Percentiles rank a stretch among this genome's conserved stretches.
Evolutionary conservation across 495 filamentous ascomycete species (phyloP).

Genomic region (Penicillium cataractarum): DNA sequence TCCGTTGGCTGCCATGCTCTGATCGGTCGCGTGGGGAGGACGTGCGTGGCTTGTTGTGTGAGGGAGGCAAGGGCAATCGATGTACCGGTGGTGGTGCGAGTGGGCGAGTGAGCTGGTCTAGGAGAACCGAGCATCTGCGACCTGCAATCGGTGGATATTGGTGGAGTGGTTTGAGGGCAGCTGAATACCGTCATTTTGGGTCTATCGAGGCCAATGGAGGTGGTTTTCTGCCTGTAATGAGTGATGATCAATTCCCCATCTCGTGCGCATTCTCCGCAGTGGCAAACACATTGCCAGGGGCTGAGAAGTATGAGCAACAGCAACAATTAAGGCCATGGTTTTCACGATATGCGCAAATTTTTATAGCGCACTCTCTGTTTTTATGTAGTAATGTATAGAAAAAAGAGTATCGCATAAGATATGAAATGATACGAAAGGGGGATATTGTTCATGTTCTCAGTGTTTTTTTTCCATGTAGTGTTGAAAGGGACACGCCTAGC

Average conservation of each 20-base stretch:
- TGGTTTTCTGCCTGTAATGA: neutral
- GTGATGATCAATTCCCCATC: conserved; percentile 2
- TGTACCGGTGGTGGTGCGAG: conserved; percentile 65
- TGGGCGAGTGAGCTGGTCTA: conserved; percentile 36
- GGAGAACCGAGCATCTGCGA: neutral
- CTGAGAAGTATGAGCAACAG: neutral
- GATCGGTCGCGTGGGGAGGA: conserved; percentile 64
- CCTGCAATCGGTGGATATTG: neutral
- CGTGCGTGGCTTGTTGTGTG: conserved; percentile 69
- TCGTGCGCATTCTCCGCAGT: neutral
- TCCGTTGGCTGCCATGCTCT: conserved; percentile 69
- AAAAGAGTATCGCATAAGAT: neutral
- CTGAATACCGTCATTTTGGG: neutral
- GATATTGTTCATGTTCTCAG: no score
- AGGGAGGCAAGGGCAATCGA: conserved; percentile 70
- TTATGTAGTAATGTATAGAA: neutral
- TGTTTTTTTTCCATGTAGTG: no score
- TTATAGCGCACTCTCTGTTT: neutral
- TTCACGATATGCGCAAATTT: neutral
- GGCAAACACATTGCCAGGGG: neutral
- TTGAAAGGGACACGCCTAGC: neutral
- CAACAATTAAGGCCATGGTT: neutral
- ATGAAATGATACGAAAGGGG: neutral
- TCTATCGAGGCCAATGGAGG: neutral
- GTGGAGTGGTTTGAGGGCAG: neutral